Percentiles rank a stretch among this genome's conserved stretches.
These are phyloP conservation scores for Metschnikowia kofuensis DNA, from an alignment of 805 yeast genomes.

Conservation along the genomic window DNA sequence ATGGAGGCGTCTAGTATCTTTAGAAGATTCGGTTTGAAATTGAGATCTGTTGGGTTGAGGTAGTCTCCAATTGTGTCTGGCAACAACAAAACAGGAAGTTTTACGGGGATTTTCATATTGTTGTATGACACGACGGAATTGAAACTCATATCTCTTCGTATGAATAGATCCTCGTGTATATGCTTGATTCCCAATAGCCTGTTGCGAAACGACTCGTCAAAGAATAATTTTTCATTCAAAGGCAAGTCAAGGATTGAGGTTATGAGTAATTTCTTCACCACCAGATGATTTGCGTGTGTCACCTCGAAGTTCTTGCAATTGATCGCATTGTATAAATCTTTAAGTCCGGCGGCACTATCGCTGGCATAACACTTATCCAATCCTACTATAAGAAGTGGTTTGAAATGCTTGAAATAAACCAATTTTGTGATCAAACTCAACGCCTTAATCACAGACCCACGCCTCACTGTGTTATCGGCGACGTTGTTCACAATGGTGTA, in stretches of 20 bases:
- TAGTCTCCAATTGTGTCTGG: constrained; percentile 46
- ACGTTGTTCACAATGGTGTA: constrained; percentile 54
- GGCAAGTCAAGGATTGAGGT: constrained; percentile 44
- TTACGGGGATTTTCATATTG: constrained; percentile 44
- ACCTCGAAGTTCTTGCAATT: constrained; percentile 30
- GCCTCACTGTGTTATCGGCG: constrained; percentile 39
- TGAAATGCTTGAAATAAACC: constrained; percentile 52
- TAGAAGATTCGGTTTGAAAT: constrained; percentile 38
- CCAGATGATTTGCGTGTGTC: constrained; percentile 22
- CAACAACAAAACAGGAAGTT: constrained; percentile 38
- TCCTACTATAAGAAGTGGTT: constrained; percentile 54
- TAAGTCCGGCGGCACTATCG: constrained; percentile 20
- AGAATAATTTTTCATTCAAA: constrained; percentile 38
- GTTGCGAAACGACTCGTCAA: constrained; percentile 37
- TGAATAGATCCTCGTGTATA: constrained; percentile 33
- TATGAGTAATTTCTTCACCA: constrained; percentile 35
- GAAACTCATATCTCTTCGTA: constrained; percentile 42
- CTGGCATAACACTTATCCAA: constrained; percentile 45
- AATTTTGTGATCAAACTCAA: constrained; percentile 56
- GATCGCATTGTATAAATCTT: constrained; percentile 30
- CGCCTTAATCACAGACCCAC: constrained; percentile 62
- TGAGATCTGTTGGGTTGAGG: constrained; percentile 43
- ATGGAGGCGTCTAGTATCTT: constrained; percentile 34
- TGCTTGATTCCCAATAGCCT: constrained; percentile 29
- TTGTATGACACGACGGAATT: constrained; percentile 38